Evolutionary conservation across 2,329 filamentous ascomycete genomes (phyloP).

Genomic region (Chaetomium globosum): DNA sequence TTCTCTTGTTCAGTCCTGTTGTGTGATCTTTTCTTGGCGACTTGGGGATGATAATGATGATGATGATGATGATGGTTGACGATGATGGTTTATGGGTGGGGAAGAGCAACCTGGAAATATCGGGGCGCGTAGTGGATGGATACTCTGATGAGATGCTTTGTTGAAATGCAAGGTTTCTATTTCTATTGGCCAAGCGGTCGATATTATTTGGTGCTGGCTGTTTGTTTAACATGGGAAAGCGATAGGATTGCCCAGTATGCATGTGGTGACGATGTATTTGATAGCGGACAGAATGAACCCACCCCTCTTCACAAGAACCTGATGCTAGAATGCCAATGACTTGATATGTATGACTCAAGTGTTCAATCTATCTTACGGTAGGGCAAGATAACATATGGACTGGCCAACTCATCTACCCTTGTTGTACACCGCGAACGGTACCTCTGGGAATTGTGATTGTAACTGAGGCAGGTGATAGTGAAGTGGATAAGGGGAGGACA

Average conservation of each 20-base stretch:
- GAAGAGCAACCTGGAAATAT: background rate
- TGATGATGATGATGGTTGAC: background rate
- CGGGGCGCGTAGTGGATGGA: background rate
- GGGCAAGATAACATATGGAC: too few relatives aligned
- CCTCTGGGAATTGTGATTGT: background rate
- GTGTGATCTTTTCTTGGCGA: background rate
- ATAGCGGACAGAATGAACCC: background rate
- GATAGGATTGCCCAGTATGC: conserved; percentile 4
- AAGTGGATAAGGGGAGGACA: background rate
- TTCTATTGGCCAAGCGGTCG: background rate
- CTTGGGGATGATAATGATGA: background rate
- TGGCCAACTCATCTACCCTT: too few relatives aligned
- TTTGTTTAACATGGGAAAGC: conserved; percentile 3
- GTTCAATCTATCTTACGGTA: background rate
- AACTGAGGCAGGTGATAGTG: background rate
- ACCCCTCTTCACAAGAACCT: background rate
- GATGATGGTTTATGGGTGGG: background rate
- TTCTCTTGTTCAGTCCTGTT: background rate
- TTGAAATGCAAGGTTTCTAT: too few relatives aligned
- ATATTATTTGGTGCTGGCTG: background rate
- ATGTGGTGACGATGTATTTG: background rate
- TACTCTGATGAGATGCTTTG: conserved; percentile 2
- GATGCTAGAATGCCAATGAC: background rate
- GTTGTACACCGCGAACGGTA: too few relatives aligned
- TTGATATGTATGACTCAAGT: background rate